Conservation (phyloP, 2,329 filamentous ascomycete genomes). For the Botrytis squamosa region DNA sequence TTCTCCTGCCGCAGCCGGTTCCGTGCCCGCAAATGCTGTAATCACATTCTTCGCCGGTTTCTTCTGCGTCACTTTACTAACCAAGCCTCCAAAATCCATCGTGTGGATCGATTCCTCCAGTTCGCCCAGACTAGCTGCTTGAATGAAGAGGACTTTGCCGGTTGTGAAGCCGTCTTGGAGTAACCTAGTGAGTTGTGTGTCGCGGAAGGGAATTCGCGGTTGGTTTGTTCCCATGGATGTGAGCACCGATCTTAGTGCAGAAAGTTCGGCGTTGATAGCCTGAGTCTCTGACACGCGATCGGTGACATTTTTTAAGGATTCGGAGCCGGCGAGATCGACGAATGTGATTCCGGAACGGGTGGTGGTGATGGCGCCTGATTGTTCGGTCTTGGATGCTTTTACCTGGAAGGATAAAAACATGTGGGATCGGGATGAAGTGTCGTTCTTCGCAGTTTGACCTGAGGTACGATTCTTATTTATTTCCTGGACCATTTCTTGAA, state of each 20-base stretch:
- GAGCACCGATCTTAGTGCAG: constrained; percentile 90
- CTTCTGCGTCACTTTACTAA: not conserved
- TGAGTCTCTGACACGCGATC: constrained; percentile 90
- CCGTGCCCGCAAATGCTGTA: not conserved
- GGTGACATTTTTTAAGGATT: constrained; percentile 84
- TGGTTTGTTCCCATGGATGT: constrained; percentile 68
- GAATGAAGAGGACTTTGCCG: constrained; percentile 6
- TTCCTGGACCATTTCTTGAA: constrained; percentile 74
- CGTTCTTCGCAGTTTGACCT: constrained; percentile 95
- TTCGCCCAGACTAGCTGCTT: constrained; percentile 4
- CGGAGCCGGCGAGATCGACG: constrained; percentile 91
- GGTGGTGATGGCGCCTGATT: constrained; percentile 62
- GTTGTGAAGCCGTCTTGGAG: constrained; percentile 4
- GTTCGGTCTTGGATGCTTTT: constrained; percentile 56
- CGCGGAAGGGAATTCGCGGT: not conserved
- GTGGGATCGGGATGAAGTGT: constrained; percentile 89
- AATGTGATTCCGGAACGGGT: constrained; percentile 94
- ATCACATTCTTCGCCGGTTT: not conserved
- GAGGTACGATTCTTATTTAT: constrained; percentile 86
- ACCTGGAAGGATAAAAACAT: constrained; percentile 86
- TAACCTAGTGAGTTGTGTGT: not conserved
- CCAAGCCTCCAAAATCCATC: constrained; percentile 3
- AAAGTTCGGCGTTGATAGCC: constrained; percentile 93
- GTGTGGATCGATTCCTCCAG: constrained; percentile 1
- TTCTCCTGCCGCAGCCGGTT: too few species aligned